These are phyloP conservation scores for Lepraria neglecta DNA, from an alignment of 495 filamentous ascomycete species.

Conservation along the genomic window DNA sequence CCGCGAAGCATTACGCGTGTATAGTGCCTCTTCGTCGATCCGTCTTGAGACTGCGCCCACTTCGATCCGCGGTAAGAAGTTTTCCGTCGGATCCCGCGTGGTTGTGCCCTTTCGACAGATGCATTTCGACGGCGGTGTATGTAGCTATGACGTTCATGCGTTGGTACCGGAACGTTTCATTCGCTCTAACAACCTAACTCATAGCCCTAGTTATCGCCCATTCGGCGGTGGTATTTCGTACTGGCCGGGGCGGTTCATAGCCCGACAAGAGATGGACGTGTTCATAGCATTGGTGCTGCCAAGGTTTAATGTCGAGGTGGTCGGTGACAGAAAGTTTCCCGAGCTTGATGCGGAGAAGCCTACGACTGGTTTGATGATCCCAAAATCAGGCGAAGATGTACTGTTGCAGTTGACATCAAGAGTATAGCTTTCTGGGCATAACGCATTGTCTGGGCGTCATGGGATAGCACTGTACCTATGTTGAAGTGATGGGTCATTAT, in stretches of 20 bases:
- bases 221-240: conserved; percentile 37
- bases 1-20: conserved; percentile 24
- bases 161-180: conserved; percentile 26
- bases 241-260: conserved; percentile 41
- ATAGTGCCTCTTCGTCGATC: conserved; percentile 20
- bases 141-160: conserved; percentile 4
- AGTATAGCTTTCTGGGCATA: too few relatives aligned
- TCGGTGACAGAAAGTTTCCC: conserved; percentile 11
- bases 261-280: conserved; percentile 35
- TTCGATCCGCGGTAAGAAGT: conserved; percentile 22
- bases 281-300: conserved; percentile 32
- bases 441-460: too few relatives aligned
- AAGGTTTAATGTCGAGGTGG: conserved; percentile 16
- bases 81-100: conserved; percentile 24
- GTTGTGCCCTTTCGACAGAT: conserved; percentile 25
- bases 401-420: too few relatives aligned
- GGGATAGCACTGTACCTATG: too few relatives aligned
- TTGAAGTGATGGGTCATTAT: too few relatives aligned
- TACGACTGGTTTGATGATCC: neutral
- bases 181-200: conserved; percentile 4
- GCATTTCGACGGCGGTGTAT: conserved; percentile 21
- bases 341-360: neutral
- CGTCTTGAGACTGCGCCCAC: conserved; percentile 26
- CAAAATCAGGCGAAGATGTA: neutral
- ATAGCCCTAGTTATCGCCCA: conserved; percentile 24